Evolutionary conservation across 2,329 filamentous ascomycete genomes (phyloP).

Genomic region (Claviceps maximensis): DNA sequence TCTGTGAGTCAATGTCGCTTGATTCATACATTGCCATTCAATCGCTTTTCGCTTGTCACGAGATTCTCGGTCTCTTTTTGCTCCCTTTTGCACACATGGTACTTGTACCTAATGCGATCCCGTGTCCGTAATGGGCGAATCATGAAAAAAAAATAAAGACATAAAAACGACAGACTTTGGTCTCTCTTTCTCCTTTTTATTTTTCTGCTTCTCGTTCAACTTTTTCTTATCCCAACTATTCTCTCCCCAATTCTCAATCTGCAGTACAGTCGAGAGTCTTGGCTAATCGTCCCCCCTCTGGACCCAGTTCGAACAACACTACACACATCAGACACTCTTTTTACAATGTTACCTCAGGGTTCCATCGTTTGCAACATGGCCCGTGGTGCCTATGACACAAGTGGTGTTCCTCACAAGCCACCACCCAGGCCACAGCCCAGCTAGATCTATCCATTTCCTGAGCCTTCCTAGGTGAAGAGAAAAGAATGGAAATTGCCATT

Average conservation of each 20-base stretch:
- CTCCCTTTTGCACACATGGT: neutral
- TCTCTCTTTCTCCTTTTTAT: neutral
- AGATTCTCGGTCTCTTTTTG: slow-evolving; percentile 1
- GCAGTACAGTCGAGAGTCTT: neutral
- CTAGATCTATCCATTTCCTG: slow-evolving; percentile 12
- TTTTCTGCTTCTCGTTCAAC: neutral
- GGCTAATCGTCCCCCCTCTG: neutral
- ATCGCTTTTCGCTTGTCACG: slow-evolving; percentile 7
- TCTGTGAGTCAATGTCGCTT: slow-evolving; percentile 23
- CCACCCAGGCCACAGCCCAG: slow-evolving; percentile 27
- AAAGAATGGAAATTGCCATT: neutral
- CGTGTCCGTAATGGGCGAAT: neutral
- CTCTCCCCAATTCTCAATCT: neutral
- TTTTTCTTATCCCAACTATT: neutral
- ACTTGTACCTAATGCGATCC: neutral
- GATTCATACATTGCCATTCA: slow-evolving; percentile 6
- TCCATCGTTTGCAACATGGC: slow-evolving; percentile 31
- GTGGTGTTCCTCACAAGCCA: slow-evolving; percentile 35
- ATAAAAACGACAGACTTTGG: neutral
- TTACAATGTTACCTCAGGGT: slow-evolving; percentile 24
- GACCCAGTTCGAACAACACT: neutral
- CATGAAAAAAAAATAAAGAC: neutral
- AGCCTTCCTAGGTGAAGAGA: no score
- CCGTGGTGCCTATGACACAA: slow-evolving; percentile 39
- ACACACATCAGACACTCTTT: slow-evolving; percentile 5